These are phyloP conservation scores for Cucurbitaria berberidis DNA, from an alignment of 2,329 filamentous ascomycete species.

Conservation along the genomic window DNA sequence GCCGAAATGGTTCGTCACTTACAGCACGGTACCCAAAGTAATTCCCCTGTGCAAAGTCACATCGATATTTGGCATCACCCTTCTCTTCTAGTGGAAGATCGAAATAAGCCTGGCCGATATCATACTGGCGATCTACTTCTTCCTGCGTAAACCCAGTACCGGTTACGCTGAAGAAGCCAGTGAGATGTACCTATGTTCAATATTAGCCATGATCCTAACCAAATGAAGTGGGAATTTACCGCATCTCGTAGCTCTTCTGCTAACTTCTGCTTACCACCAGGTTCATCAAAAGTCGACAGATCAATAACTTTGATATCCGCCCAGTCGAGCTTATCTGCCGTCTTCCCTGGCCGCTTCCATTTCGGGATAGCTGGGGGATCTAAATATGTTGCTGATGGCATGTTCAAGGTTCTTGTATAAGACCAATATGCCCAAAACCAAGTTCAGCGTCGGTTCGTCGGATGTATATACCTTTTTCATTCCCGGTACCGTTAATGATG, in stretches of 20 bases:
- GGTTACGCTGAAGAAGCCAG: conserved; percentile 42
- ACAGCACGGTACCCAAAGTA: conserved; percentile 42
- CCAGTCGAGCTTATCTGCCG: conserved; percentile 31
- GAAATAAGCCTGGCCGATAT: conserved; percentile 41
- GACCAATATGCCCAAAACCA: neutral
- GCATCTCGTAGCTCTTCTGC: conserved; percentile 63
- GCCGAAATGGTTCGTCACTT: conserved; percentile 3
- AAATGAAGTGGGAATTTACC: conserved; percentile 33
- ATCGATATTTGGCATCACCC: conserved; percentile 35
- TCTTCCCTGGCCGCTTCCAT: conserved; percentile 36
- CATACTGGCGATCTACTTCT: conserved; percentile 41
- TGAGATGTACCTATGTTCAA: conserved; percentile 29
- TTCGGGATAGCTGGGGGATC: conserved; percentile 27
- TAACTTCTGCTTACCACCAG: conserved; percentile 60
- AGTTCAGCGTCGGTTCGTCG: neutral
- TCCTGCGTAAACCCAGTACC: conserved; percentile 39
- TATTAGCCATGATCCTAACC: neutral
- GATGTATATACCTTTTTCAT: conserved; percentile 3
- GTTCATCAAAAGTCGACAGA: conserved; percentile 60
- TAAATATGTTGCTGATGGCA: conserved; percentile 28
- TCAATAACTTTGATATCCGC: conserved; percentile 41
- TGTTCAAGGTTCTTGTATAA: conserved; percentile 10
- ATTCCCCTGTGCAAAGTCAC: conserved; percentile 38
- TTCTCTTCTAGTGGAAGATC: conserved; percentile 40
- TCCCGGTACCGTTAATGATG: conserved; percentile 4